Base-by-base conservation (phyloP, 495 filamentous ascomycete species). In the Aspergillus cavernicola region DNA sequence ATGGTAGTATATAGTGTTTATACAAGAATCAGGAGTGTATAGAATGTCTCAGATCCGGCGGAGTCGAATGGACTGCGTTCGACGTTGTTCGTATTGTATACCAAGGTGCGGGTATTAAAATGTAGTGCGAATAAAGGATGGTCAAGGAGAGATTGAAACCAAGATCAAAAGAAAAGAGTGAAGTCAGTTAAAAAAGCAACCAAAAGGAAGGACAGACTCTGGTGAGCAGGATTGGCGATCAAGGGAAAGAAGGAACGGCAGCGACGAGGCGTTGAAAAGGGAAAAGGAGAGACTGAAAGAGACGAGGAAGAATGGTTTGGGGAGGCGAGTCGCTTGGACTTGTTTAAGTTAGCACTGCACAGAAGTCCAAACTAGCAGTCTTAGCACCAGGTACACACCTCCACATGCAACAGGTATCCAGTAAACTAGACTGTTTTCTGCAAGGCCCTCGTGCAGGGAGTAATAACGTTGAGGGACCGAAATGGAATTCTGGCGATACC, bases 31-130 rank as follows among this genome's bases (percentile, higher is more conserved):
- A 26, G 56, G 47, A 13, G 16, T 53, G 44, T 29, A 52, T 29
- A 35, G 37, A 51, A 37, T 26, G 39, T 37, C 13, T 49, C 36
- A 47, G 38, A 54, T 53, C 19, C 35, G 19, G 31, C 44, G 44
- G 31, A 36, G 26, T 43, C 23, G 18, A 45, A 22, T 55, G 37
- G 33, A 19, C 29, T 35, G 36, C n/a, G n/a, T n/a, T n/a, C n/a
- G n/a, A n/a, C n/a, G n/a, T n/a, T n/a, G 22, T 46, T 52, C n/a
- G 32, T 31, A 40, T 52, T 56, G 51, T 39, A 58, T 54, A 49
- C 18, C 43, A 43, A 35, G 37, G 38, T 35, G 43, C 37, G 43
- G 41, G 40, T 38, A 46, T 54, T 41, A 47, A 47, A 41, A 52
- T 32, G 20, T 42, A 39, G 29, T 22, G 33, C 12, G 26, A 52